Conservation (phyloP, 768 basidiomycete species). For the Tricholoma sp. region DNA sequence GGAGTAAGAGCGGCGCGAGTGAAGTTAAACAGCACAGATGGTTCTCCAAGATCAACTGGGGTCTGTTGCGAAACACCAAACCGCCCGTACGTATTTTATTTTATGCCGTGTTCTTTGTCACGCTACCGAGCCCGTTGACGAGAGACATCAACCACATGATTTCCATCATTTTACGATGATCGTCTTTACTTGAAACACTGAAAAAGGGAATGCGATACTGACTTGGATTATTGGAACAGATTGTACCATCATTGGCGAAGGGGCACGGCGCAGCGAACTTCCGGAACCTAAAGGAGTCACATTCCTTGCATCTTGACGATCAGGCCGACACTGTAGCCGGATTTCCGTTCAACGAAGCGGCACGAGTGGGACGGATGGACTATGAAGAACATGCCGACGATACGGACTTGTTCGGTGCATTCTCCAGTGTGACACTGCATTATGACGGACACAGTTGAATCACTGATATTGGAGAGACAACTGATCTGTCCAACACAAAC, state of each 20-base stretch:
- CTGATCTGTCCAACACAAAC: conserved; percentile 8
- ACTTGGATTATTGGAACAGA: conserved; percentile 40
- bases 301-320: conserved; percentile 84
- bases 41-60: conserved; percentile 97
- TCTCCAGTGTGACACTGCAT: conserved; percentile 85
- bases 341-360: conserved; percentile 19
- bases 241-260: conserved; percentile 64
- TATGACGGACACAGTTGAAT: conserved; percentile 64
- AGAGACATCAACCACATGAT: conserved; percentile 1
- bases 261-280: conserved; percentile 86
- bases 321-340: conserved; percentile 39
- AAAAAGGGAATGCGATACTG: too few relatives aligned
- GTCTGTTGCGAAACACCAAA: conserved; percentile 82
- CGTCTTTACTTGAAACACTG: background rate
- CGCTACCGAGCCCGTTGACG: conserved; percentile 3
- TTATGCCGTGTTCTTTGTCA: conserved; percentile 2
- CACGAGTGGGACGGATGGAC: conserved; percentile 33
- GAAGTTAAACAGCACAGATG: conserved; percentile 99
- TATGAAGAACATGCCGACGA: conserved; percentile 33
- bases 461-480: background rate
- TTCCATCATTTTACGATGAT: conserved; percentile 4
- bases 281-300: conserved; percentile 85
- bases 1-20: conserved; percentile 91
- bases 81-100: conserved; percentile 69
- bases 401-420: conserved; percentile 77